Conservation (phyloP, 1,139 yeast species). For the Magnusiomyces magnusii region DNA sequence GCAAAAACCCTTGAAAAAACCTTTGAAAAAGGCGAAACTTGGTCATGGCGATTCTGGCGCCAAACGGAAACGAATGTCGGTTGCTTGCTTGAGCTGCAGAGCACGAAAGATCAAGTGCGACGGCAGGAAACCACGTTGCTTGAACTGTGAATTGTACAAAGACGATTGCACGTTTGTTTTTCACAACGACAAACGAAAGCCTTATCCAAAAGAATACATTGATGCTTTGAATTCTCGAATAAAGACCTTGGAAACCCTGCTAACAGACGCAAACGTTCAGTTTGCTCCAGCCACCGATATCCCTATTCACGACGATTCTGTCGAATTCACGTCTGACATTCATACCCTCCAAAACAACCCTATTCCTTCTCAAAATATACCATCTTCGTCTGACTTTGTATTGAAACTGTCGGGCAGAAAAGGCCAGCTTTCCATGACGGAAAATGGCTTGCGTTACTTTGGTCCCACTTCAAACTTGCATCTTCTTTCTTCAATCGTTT, state of each 20-base stretch:
- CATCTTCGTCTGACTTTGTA: slow-evolving; percentile 6
- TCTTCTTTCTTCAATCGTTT: slow-evolving; percentile 11
- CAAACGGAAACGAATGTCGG: slow-evolving; percentile 39
- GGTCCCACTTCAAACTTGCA: slow-evolving; percentile 25
- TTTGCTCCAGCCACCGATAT: slow-evolving; percentile 8
- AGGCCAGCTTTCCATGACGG: slow-evolving; percentile 20
- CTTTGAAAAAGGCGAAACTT: neutral
- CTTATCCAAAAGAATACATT: slow-evolving; percentile 20
- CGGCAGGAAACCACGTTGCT: slow-evolving; percentile 56
- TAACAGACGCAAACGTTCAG: slow-evolving; percentile 14
- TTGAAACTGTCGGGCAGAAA: slow-evolving; percentile 12
- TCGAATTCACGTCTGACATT: neutral
- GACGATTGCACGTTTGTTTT: slow-evolving; percentile 18
- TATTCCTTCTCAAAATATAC: neutral
- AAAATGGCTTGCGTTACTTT: slow-evolving; percentile 24
- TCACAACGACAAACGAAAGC: slow-evolving; percentile 19
- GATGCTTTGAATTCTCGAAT: slow-evolving; percentile 17
- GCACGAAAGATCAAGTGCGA: slow-evolving; percentile 53
- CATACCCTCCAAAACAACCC: neutral
- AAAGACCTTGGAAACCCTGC: slow-evolving; percentile 14
- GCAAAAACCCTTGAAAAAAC: neutral
- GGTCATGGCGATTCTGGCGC: neutral
- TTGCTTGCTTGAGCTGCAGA: slow-evolving; percentile 59
- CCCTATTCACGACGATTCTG: neutral
- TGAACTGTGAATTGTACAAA: slow-evolving; percentile 54